Evolutionary conservation across 202 grass and related monocot genomes (phyloP).

Genomic region (Panicum hallii): DNA sequence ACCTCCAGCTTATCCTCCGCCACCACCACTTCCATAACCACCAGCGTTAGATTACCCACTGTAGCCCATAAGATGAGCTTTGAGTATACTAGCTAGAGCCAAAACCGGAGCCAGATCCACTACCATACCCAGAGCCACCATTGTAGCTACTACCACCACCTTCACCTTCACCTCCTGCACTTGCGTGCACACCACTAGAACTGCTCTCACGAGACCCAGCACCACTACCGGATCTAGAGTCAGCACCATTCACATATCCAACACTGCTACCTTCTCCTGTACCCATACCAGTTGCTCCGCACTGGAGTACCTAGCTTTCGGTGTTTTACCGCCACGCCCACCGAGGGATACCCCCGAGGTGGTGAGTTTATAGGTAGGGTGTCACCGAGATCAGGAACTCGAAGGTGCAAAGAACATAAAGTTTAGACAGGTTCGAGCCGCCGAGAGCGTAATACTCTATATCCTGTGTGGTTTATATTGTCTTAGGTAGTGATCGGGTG

Average conservation of each 20-base stretch:
- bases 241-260: background rate
- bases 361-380: too few relatives aligned
- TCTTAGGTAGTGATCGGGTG: too few relatives aligned
- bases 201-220: background rate
- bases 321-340: too few relatives aligned
- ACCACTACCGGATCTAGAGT: background rate
- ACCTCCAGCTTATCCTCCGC: conserved; percentile 26
- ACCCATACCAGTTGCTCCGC: background rate
- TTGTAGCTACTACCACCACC: conserved; percentile 1
- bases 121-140: conserved; percentile 17
- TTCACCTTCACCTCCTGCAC: background rate
- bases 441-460: too few relatives aligned
- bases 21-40: conserved; percentile 10
- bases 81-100: background rate
- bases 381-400: too few relatives aligned
- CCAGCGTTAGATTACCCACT: background rate
- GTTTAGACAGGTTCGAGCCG: too few relatives aligned
- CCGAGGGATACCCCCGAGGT: too few relatives aligned
- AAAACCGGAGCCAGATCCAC: conserved; percentile 18
- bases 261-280: background rate
- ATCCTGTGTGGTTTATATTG: too few relatives aligned
- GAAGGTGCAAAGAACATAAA: too few relatives aligned
- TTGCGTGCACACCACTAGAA: background rate
- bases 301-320: background rate
- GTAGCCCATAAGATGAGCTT: background rate